Base-by-base conservation (phyloP, 768 basidiomycete genomes). In the Phylloporus rhodoxanthus region DNA sequence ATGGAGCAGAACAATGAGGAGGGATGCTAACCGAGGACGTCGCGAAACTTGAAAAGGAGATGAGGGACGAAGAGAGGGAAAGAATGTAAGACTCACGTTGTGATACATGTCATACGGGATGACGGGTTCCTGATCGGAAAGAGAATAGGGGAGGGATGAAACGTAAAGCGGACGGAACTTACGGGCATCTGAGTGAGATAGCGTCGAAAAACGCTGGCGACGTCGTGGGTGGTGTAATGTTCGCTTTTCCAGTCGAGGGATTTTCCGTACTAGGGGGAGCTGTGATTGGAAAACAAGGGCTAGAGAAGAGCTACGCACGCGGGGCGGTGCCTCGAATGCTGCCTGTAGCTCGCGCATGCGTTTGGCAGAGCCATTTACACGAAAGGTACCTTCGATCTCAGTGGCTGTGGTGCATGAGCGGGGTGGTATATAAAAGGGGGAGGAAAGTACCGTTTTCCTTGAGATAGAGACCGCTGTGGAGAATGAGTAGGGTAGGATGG, bases 141-240 rank as follows among this genome's bases (percentile, higher is more conserved):
- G 30, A 57, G 49, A 29, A 37, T 57, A 54, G 23, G 50, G 47
- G 42, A 25, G 19, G 15, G 20, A 21, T 19, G 17, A n/a, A 19
- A 34, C 28, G 48, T 19, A 20, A 20, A 30, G 29, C 46, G 51
- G 38, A 20, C 47, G 51, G 51, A 17, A 81, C 89, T 66, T 60
- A 94, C 94, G 28, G 96, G 93, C 87, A 98, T 91, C 64, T 89
- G 87, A 1, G 94, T 98, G 43, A 99, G 81, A 68, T 91, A 99
- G 72, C 95, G 74, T 51, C 95, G 80, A 63, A 98, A 92, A 47
- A 99, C 92, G 58, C 90, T 96, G 17, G 95, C 95, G 44, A 96
- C 92, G 65, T 99, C 95, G 65, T 99, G 95, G 13, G 91, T 80
- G n/a, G 87, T 95, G 66, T 86, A 97, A 17, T 78, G 74, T 60